Percentiles rank a stretch among this genome's conserved stretches.
These are phyloP conservation scores for Collariella sp. DNA, from an alignment of 495 filamentous ascomycete species.

Conservation along the genomic window DNA sequence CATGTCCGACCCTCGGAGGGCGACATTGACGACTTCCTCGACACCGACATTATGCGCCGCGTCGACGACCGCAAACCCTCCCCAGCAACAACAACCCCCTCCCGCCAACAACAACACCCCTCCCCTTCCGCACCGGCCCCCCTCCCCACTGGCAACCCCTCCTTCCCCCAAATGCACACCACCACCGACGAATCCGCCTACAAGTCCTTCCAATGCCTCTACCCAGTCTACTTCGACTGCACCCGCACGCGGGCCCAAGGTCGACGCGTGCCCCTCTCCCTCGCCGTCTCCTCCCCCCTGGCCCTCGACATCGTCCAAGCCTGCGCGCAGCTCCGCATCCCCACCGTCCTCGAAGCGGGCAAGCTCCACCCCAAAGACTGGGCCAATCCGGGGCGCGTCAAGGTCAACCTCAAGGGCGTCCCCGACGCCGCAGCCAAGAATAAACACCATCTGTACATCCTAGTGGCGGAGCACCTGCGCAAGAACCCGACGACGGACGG, in stretches of 20 bases:
- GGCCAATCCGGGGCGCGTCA: constrained; percentile 88
- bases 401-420: constrained; percentile 55
- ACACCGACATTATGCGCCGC: constrained; percentile 38
- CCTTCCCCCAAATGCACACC: constrained; percentile 30
- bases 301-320: constrained; percentile 86
- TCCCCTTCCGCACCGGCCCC: not conserved
- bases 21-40: constrained; percentile 51
- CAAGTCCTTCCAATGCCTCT: constrained; percentile 77
- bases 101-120: constrained; percentile 11
- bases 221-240: constrained; percentile 89
- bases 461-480: constrained; percentile 65
- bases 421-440: constrained; percentile 46
- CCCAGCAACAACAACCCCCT: constrained; percentile 10
- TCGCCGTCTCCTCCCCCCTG: constrained; percentile 77
- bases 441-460: constrained; percentile 80
- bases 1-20: constrained; percentile 68
- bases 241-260: constrained; percentile 66
- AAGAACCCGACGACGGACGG: constrained; percentile 64
- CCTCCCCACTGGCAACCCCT: not conserved
- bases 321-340: constrained; percentile 60
- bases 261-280: constrained; percentile 59
- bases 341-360: constrained; percentile 76
- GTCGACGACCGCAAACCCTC: constrained; percentile 7
- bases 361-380: constrained; percentile 95
- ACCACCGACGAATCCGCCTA: constrained; percentile 50